phyloP scores from a whole-genome alignment of 352 stramenopile genomes.

The Globisporangium alternatum region DNA sequence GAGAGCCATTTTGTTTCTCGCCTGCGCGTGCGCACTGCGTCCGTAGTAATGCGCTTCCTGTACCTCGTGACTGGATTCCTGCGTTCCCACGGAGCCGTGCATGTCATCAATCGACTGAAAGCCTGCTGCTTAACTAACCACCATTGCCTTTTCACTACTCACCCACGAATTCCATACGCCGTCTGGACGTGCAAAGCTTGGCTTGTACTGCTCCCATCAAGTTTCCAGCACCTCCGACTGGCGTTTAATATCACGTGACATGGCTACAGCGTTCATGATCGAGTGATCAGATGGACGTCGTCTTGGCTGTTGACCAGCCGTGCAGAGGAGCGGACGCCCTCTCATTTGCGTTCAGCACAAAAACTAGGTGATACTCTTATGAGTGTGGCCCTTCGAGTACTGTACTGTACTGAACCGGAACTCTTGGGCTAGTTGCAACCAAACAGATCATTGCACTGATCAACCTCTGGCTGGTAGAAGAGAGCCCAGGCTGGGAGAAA shows the following conservation, averaged over 20 bases:
- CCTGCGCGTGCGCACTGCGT: neutral
- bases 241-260: neutral
- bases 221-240: neutral
- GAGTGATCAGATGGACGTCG: neutral
- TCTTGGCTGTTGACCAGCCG: conserved; percentile 7
- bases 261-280: conserved; percentile 5
- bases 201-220: neutral
- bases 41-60: neutral
- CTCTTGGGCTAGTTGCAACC: neutral
- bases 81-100: neutral
- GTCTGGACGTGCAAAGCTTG: conserved; percentile 2
- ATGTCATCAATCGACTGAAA: neutral
- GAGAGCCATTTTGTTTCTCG: neutral
- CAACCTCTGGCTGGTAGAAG: neutral
- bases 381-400: conserved; percentile 13
- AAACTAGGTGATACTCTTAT: conserved; percentile 5
- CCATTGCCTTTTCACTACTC: neutral
- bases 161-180: neutral
- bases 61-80: neutral
- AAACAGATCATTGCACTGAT: neutral
- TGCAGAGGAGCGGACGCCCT: neutral
- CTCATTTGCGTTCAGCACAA: conserved; percentile 1
- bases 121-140: neutral
- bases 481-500: neutral
- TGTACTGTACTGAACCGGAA: neutral